Percentiles rank a stretch among this genome's conserved stretches.
Evolutionary conservation across 495 filamentous ascomycete genomes (phyloP).

Genomic region (Annulohypoxylon maeteangense): DNA sequence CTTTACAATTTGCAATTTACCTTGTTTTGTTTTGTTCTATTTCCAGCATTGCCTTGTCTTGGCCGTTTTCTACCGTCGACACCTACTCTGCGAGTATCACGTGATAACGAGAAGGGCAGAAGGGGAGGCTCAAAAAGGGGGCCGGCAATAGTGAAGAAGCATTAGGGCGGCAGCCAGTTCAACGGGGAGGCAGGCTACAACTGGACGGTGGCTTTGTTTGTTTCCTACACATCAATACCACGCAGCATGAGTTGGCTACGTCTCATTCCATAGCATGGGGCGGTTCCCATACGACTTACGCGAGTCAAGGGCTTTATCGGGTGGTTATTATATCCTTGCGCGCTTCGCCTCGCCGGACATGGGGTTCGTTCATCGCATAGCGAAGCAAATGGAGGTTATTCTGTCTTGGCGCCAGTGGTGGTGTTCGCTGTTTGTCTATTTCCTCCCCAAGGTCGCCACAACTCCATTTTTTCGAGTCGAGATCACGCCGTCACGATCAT

Average conservation of each 20-base stretch:
- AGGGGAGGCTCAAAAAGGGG: not conserved
- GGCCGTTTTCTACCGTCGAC: constrained; percentile 10
- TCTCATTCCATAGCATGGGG: constrained; percentile 35
- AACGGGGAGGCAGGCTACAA: not conserved
- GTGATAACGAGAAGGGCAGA: constrained; percentile 8
- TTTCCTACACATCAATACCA: constrained; percentile 25
- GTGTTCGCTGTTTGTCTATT: constrained; percentile 28
- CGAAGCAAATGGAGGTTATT: constrained; percentile 28
- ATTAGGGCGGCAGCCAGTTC: constrained; percentile 21
- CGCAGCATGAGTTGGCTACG: constrained; percentile 23
- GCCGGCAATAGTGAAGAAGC: constrained; percentile 17
- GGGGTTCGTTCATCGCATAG: constrained; percentile 25
- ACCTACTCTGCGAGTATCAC: constrained; percentile 23
- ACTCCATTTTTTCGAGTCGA: constrained; percentile 16
- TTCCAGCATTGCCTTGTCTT: constrained; percentile 5
- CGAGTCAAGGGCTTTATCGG: constrained; percentile 8
- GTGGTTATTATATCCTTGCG: constrained; percentile 28
- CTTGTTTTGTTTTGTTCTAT: constrained; percentile 9
- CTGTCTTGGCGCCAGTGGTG: constrained; percentile 11
- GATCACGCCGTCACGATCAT: constrained; percentile 37
- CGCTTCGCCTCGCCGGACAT: constrained; percentile 18
- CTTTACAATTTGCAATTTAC: constrained; percentile 13
- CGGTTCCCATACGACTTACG: constrained; percentile 16
- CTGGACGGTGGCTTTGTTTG: constrained; percentile 33
- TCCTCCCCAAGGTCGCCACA: constrained; percentile 5